Evolutionary conservation across 1,139 yeast genomes (phyloP), one percentile per base, ranked within the genome.

Genomic region (Wickerhamomyces sp.): DNA sequence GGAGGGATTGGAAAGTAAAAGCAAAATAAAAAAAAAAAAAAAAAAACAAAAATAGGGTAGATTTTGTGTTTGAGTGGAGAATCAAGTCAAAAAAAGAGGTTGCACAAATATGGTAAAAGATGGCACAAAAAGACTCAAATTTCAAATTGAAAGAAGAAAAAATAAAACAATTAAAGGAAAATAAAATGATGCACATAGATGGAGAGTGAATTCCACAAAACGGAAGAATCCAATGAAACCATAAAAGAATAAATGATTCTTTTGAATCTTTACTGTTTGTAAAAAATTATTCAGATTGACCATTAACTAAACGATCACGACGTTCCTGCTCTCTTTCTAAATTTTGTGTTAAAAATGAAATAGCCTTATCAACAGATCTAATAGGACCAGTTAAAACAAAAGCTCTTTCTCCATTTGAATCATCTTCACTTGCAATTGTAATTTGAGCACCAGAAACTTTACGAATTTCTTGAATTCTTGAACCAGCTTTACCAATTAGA

Each of bases 391-490:
- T 69, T 49, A 90, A 76, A 31, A 93, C 85, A 63, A 90, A 88
- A 39, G 75, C 69, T 56, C 96, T 74, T 60, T 83, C 85, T 35
- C 76, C 76, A 49, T 78, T 71, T 38, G 78, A 81, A 55, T 81
- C 82, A 42, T 81, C 79, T 57, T 81, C 85, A 53, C 84, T 81
- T 42, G 89, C 84, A 53, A 90, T 88, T 10, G 84, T 81, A 61
- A 90, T 89, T 44, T 81, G 78, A 31, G 96, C 93, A 36, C 93
- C 93, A 46, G 91, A 79, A 39, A 76, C 77, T 58, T 85, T 80
- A 56, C 96, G 77, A 45, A 90, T 86, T 46, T 91, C 95, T 63
- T 87, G 94, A 57, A 90, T 88, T 67, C 95, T 78, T 39, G 87
- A 71, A 39, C 96, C 96, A 55, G 84, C 83, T 58, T 84, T 84